Evolutionary conservation across 2,329 filamentous ascomycete species (phyloP), one percentile per base, ranked within the genome.

Genomic region (Fusarium cyanostomum): DNA sequence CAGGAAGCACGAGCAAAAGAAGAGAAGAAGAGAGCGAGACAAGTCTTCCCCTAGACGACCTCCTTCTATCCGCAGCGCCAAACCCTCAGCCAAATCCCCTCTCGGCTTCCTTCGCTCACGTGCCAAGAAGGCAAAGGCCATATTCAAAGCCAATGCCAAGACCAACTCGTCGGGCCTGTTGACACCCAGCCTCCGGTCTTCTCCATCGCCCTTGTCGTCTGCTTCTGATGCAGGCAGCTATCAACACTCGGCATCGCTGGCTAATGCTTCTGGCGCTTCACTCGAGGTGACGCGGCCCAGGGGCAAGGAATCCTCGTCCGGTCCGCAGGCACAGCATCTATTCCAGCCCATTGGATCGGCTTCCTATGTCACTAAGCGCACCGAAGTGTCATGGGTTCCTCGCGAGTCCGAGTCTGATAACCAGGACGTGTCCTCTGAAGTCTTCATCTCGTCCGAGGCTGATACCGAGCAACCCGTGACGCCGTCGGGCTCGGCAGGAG

Each of bases 91-190:
- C 26, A 73, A 78, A 11, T 75, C 78, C 34, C 73, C 76, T 0
- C 79, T 81, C 56, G 77, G 77, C 4, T 77, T 85, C 41, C 79
- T 86, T 46, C 74, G 78, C 31, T 72, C 75, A 24, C 78, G 79
- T 41, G 56, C 66, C 9, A 71, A 64, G 39, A 52, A 69, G 5
- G 59, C 61, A 7, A 56, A 66, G 38, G 53, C 45, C 5, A n/a
- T n/a, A n/a, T n/a, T n/a, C n/a, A 68, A 49, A 24, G 53, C 56
- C 11, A 64, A 65, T 15, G 49, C 59, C 24, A 57, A 55, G 18
- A 58, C 67, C 7, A 62, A 61, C 2, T 68, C 73, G 2, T 68
- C 73, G 3, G 66, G 69, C 3, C 45, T 69, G 5, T 42, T 66
- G 7, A 70, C 73, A 1, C 71, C 73, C 5, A 69, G 68, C 18